phyloP scores from a whole-genome alignment of 352 stramenopile species.

The Blastocystis sp. region DNA sequence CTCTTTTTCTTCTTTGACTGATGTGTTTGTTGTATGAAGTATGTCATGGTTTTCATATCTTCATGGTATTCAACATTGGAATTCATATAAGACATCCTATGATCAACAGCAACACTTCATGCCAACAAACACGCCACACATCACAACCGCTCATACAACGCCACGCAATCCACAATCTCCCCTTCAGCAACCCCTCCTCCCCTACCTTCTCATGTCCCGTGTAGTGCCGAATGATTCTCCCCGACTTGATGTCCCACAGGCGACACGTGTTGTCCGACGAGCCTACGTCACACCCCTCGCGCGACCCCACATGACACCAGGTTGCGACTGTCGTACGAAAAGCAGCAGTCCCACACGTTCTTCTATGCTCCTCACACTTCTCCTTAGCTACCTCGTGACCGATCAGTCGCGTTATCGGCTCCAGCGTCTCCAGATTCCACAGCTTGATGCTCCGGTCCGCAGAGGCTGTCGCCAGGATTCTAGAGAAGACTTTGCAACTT shows the following conservation, averaged over 20 bases:
- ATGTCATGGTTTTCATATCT: too few species aligned
- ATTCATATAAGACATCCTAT: too few species aligned
- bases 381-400: conserved; percentile 3
- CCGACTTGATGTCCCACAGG: conserved; percentile 44
- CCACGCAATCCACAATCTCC: conserved; percentile 29
- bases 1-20: conserved; percentile 13
- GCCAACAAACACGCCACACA: conserved; percentile 12
- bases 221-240: conserved; percentile 44
- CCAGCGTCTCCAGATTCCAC: conserved; percentile 30
- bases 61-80: too few species aligned
- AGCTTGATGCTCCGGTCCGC: conserved; percentile 54
- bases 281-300: neutral
- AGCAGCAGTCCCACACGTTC: conserved; percentile 51
- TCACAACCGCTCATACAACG: conserved; percentile 16
- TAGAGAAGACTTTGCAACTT: neutral
- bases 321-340: conserved; percentile 51
- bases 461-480: conserved; percentile 36
- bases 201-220: conserved; percentile 56
- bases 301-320: conserved; percentile 22
- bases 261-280: conserved; percentile 49
- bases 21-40: conserved; percentile 40
- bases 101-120: neutral
- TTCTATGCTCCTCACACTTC: neutral
- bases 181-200: too few species aligned
- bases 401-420: conserved; percentile 8